Conservation (phyloP, 2,329 filamentous ascomycete species). For the Diplodia corticola region DNA sequence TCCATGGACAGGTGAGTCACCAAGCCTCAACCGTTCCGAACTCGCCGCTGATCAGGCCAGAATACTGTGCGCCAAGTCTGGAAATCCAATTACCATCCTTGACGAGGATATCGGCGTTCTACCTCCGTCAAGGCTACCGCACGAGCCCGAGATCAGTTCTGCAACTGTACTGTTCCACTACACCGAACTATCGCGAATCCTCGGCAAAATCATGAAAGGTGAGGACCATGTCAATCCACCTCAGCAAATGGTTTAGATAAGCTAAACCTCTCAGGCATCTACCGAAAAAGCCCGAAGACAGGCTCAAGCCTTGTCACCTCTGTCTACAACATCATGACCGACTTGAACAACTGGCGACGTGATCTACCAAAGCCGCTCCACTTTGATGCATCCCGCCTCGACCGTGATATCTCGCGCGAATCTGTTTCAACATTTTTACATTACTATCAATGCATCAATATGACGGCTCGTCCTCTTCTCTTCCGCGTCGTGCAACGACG, state of each 20-base stretch:
- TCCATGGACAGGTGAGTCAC: slow-evolving; percentile 47
- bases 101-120: slow-evolving; percentile 55
- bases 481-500: slow-evolving; percentile 56
- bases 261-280: slow-evolving; percentile 43
- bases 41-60: slow-evolving; percentile 24
- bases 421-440: slow-evolving; percentile 55
- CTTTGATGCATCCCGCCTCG: slow-evolving; percentile 50
- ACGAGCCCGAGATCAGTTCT: slow-evolving; percentile 46
- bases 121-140: slow-evolving; percentile 39
- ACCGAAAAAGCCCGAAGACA: slow-evolving; percentile 50
- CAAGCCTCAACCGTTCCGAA: not conserved
- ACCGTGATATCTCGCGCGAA: slow-evolving; percentile 48
- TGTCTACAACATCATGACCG: slow-evolving; percentile 53
- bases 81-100: slow-evolving; percentile 56
- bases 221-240: not conserved
- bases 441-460: slow-evolving; percentile 60
- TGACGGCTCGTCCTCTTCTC: slow-evolving; percentile 56
- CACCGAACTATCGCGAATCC: slow-evolving; percentile 54
- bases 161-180: slow-evolving; percentile 54
- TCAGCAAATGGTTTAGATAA: not conserved
- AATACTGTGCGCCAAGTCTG: slow-evolving; percentile 56
- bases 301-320: slow-evolving; percentile 52
- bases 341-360: slow-evolving; percentile 53
- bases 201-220: slow-evolving; percentile 48
- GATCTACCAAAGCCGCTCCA: slow-evolving; percentile 51